phyloP scores from a whole-genome alignment of 2,329 filamentous ascomycete species.

The Cladosporium sp. region DNA sequence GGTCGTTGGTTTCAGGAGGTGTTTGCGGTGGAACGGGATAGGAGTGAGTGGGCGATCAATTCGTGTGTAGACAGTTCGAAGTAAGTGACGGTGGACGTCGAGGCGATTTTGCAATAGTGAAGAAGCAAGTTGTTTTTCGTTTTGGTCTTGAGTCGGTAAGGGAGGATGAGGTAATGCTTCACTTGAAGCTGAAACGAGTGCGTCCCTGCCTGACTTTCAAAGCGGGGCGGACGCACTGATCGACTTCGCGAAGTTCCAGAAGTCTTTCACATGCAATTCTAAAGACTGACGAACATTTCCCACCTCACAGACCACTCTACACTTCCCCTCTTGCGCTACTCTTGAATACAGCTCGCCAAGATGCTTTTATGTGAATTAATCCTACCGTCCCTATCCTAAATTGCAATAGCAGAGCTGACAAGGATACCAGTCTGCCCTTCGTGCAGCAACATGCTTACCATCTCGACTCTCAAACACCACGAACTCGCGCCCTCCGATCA shows the following conservation, averaged over 20 bases:
- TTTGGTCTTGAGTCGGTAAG: neutral
- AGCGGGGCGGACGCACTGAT: neutral
- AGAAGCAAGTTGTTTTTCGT: neutral
- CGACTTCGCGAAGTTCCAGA: conserved; percentile 5
- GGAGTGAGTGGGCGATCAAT: neutral
- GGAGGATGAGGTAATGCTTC: neutral
- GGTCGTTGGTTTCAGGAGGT: neutral
- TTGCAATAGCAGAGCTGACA: neutral
- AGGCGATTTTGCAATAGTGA: neutral
- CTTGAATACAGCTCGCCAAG: neutral
- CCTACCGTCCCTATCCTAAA: neutral
- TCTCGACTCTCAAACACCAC: conserved; percentile 48
- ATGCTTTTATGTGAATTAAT: conserved; percentile 3
- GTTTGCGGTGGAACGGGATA: neutral
- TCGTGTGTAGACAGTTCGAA: neutral
- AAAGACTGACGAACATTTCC: neutral
- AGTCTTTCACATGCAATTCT: conserved; percentile 13
- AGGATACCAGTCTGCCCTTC: conserved; percentile 65
- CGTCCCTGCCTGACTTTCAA: neutral
- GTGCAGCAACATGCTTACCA: conserved; percentile 79
- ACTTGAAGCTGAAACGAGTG: conserved; percentile 8
- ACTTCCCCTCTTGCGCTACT: neutral
- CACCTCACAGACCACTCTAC: neutral
- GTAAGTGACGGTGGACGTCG: neutral
- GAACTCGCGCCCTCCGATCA: conserved; percentile 34